phyloP scores from a whole-genome alignment of 2,329 filamentous ascomycete genomes.

The Colletotrichum graminicola region DNA sequence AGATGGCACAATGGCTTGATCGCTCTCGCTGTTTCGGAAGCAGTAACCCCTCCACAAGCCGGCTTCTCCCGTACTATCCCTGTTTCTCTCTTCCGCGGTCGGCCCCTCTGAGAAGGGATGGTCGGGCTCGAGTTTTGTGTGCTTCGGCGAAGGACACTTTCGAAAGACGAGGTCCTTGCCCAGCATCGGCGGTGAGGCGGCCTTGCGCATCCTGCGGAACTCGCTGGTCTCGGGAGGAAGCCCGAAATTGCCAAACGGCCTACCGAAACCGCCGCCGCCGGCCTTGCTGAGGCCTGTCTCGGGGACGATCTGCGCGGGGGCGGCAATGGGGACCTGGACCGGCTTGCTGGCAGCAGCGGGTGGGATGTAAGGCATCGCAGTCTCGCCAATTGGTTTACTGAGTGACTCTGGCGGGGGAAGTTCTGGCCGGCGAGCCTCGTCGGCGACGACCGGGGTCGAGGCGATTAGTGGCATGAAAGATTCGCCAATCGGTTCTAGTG shows the following conservation, averaged over 20 bases:
- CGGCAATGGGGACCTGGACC: conserved; percentile 43
- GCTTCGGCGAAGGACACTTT: conserved; percentile 83
- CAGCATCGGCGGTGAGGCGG: conserved; percentile 85
- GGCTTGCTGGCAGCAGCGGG: conserved; percentile 17
- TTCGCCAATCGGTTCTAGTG: conserved; percentile 40
- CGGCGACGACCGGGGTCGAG: conserved; percentile 15
- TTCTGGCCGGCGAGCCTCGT: conserved; percentile 24
- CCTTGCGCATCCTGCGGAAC: conserved; percentile 62
- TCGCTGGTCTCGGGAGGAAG: conserved; percentile 51
- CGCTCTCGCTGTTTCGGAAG: conserved; percentile 54
- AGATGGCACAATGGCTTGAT: conserved; percentile 56
- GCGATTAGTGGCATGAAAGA: conserved; percentile 39
- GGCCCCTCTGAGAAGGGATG: conserved; percentile 68
- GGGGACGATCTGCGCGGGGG: conserved; percentile 52
- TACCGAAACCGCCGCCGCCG: conserved; percentile 53
- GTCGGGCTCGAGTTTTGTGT: conserved; percentile 85
- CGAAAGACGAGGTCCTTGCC: conserved; percentile 85
- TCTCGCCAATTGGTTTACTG: conserved; percentile 27
- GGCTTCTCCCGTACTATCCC: conserved; percentile 67
- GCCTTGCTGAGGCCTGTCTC: conserved; percentile 57
- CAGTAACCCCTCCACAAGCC: conserved; percentile 86
- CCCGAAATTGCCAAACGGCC: conserved; percentile 58
- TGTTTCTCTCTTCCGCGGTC: conserved; percentile 61
- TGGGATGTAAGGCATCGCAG: conserved; percentile 31
- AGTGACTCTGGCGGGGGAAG: conserved; percentile 27